Evolutionary conservation across 228 moss, liverwort and hornwort genomes (phyloP).

Genomic region (Sphagnum fallax): DNA sequence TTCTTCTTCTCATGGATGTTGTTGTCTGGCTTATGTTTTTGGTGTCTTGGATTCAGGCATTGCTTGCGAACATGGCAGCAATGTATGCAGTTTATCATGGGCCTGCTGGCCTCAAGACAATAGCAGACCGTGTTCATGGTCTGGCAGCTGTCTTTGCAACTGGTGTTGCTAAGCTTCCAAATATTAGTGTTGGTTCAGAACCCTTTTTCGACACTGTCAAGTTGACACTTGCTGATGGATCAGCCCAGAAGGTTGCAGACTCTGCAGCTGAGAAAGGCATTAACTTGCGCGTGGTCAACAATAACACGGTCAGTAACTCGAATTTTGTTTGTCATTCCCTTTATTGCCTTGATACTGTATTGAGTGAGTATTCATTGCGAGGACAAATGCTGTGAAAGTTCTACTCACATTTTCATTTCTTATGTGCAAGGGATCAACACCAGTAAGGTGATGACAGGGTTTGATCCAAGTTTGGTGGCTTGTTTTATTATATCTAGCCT

Average conservation of each 20-base stretch:
- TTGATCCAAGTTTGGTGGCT: too few species aligned
- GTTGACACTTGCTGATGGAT: conserved; percentile 53
- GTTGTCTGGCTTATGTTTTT: too few species aligned
- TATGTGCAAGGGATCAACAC: too few species aligned
- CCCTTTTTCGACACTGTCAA: conserved; percentile 92
- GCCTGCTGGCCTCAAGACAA: conserved; percentile 73
- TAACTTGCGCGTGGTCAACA: conserved; percentile 68
- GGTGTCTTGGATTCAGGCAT: conserved; percentile 40
- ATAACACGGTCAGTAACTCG: conserved; percentile 39
- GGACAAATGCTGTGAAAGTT: too few species aligned
- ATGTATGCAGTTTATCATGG: conserved; percentile 97
- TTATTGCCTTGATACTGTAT: background rate
- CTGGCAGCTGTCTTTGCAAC: conserved; percentile 76
- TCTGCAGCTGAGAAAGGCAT: conserved; percentile 49
- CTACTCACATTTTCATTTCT: too few species aligned
- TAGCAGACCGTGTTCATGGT: conserved; percentile 85
- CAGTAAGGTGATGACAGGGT: too few species aligned
- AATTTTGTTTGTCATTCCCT: background rate
- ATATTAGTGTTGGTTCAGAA: conserved; percentile 28
- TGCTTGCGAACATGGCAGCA: conserved; percentile 97
- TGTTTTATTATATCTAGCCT: too few species aligned
- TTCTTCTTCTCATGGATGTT: too few species aligned
- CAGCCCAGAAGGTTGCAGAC: conserved; percentile 39
- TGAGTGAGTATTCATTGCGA: background rate
- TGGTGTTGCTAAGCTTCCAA: conserved; percentile 57